Evolutionary conservation across 345 rosid species (phyloP).

Genomic region (Balakata baccata): DNA sequence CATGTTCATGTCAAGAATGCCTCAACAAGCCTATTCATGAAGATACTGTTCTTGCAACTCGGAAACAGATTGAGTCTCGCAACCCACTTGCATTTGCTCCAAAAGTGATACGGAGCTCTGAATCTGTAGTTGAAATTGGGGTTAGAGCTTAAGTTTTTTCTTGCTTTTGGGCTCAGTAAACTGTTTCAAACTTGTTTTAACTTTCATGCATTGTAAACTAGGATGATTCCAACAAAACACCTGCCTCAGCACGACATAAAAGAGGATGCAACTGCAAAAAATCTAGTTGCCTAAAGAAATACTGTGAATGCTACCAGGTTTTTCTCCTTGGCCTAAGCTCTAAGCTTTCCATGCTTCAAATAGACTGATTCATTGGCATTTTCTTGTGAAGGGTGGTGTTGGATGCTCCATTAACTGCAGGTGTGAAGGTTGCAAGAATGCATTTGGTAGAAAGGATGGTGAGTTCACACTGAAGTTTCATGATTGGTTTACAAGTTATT

Average conservation of each 20-base stretch:
- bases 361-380: slow-evolving; percentile 24
- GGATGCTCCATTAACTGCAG: slow-evolving; percentile 96
- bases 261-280: slow-evolving; percentile 99
- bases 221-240: slow-evolving; percentile 83
- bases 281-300: slow-evolving; percentile 89
- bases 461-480: slow-evolving; percentile 19
- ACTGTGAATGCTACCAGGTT: slow-evolving; percentile 99
- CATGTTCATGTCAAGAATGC: slow-evolving; percentile 93
- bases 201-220: slow-evolving; percentile 22
- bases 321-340: slow-evolving; percentile 12
- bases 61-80: slow-evolving; percentile 92
- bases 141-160: slow-evolving; percentile 30
- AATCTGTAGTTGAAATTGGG: slow-evolving; percentile 54
- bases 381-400: slow-evolving; percentile 68
- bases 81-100: slow-evolving; percentile 99
- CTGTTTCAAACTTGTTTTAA: slow-evolving; percentile 9
- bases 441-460: slow-evolving; percentile 96
- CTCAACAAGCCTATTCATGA: slow-evolving; percentile 90
- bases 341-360: slow-evolving; percentile 17
- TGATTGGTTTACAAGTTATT: not conserved
- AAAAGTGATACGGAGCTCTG: slow-evolving; percentile 71
- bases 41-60: slow-evolving; percentile 89
- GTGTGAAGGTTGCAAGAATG: slow-evolving; percentile 96
- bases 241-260: slow-evolving; percentile 94
- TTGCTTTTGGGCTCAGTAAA: slow-evolving; percentile 5